Evolutionary conservation across 495 filamentous ascomycete genomes (phyloP), one percentile per base, ranked within the genome.

Genomic region (Penicillium daleae): DNA sequence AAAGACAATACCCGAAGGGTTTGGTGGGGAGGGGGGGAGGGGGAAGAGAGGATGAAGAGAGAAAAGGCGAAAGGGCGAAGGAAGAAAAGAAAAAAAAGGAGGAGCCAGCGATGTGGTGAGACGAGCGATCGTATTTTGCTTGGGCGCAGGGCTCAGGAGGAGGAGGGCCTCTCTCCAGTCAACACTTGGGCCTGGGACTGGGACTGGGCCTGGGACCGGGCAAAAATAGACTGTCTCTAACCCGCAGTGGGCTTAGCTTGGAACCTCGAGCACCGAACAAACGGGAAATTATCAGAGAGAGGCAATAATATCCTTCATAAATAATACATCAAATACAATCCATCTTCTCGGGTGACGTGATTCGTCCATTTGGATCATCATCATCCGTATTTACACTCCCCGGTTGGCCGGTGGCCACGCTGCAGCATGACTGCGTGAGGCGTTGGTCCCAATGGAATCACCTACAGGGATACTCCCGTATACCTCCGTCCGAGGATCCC

Each of bases 191-290:
- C n/a, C n/a, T n/a, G n/a, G n/a, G n/a, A n/a, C n/a, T n/a, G n/a
- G n/a, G n/a, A n/a, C n/a, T n/a, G n/a, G n/a, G n/a, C n/a, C n/a
- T n/a, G 49, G 49, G 49, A 51, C 24, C 24, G 24, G 22, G 62
- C 66, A 69, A 71, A 71, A 71, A 71, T 71, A 71, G 69, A 64
- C 56, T 51, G 42, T 65, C 62, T 63, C 63, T 69, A 63, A 29
- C 24, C 64, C 57, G 57, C n/a, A 55, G 53, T 27, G 31, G 61
- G 65, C 33, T 56, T 66, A 66, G 64, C 51, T 24, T 37, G 52
- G 1, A 39, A 27, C 5, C 50, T 29, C 17, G 29, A n/a, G 3
- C 51, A 54, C 37, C 31, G 24, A 46, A 21, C 42, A 46, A 46
- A 46, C 42, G 24, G n/a, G n/a, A n/a, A n/a, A n/a, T n/a, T n/a